phyloP scores from a whole-genome alignment of 768 basidiomycete genomes.

The Tephrocybe sp. region DNA sequence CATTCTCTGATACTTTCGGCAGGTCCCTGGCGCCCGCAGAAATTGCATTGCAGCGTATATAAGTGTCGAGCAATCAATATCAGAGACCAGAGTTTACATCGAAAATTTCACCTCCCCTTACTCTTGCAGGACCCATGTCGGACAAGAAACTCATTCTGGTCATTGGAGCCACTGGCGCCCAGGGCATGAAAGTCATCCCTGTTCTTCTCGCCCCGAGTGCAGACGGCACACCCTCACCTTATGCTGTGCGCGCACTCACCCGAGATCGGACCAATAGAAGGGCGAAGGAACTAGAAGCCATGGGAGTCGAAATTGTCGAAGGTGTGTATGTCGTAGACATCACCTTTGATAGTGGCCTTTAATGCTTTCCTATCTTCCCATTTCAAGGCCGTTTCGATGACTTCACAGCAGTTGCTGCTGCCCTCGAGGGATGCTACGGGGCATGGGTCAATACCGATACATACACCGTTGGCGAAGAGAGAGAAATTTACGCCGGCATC shows the following conservation, averaged over 20 bases:
- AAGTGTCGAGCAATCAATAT: neutral
- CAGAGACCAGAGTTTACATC: constrained; percentile 8
- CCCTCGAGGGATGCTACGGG: constrained; percentile 37
- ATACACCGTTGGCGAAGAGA: constrained; percentile 40
- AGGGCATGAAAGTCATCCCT: constrained; percentile 39
- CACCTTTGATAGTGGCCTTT: neutral
- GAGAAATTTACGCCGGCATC: constrained; percentile 38
- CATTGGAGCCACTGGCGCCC: constrained; percentile 47
- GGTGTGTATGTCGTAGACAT: constrained; percentile 22
- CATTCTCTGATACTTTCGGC: constrained; percentile 3
- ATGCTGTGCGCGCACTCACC: constrained; percentile 41
- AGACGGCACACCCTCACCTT: constrained; percentile 41
- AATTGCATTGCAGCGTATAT: neutral
- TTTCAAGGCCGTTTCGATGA: constrained; percentile 32
- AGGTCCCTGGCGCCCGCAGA: neutral
- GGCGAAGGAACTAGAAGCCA: constrained; percentile 32
- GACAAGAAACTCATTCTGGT: constrained; percentile 39
- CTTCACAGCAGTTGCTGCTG: constrained; percentile 26
- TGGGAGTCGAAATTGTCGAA: constrained; percentile 37
- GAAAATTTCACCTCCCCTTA: neutral
- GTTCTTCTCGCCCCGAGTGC: constrained; percentile 32
- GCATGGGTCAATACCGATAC: constrained; percentile 41
- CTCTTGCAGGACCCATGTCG: constrained; percentile 7
- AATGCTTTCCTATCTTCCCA: too few relatives aligned
- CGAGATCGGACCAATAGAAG: constrained; percentile 31